A percentile compares a stretch with the other conserved stretches of the same genome.
Conservation (phyloP, 345 rosid genomes). For the Arabis alpina region DNA sequence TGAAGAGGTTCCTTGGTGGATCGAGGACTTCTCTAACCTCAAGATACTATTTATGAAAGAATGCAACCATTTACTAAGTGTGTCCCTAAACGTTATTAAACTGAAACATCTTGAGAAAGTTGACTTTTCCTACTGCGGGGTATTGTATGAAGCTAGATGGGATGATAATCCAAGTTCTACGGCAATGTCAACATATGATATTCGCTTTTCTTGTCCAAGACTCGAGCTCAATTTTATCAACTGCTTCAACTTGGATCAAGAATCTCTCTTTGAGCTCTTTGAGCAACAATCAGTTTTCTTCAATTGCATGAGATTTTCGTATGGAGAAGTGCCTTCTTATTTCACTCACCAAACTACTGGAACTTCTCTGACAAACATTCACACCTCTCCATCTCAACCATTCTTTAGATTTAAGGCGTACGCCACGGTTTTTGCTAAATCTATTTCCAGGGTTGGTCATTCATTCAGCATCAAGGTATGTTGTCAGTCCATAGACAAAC, state of each 20-base stretch:
- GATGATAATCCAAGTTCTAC: background rate
- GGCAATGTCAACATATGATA: background rate
- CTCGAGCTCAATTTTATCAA: conserved; percentile 6
- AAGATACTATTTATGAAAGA: background rate
- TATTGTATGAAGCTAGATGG: background rate
- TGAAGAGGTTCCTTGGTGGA: background rate
- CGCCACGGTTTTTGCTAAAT: background rate
- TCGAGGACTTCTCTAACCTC: background rate
- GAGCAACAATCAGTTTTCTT: conserved; percentile 1
- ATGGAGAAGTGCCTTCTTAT: background rate
- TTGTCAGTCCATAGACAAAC: background rate
- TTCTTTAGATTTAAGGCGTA: background rate
- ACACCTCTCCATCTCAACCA: background rate
- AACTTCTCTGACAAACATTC: background rate
- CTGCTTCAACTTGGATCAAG: conserved; percentile 20
- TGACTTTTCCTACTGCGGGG: background rate
- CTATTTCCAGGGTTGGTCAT: too few species aligned
- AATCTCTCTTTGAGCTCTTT: conserved; percentile 13
- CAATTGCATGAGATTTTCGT: background rate
- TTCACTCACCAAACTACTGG: background rate
- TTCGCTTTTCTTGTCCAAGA: too few species aligned
- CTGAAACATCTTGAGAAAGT: background rate
- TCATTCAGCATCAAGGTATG: background rate
- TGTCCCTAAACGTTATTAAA: background rate
- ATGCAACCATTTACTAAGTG: background rate